Evolutionary conservation across 2,329 filamentous ascomycete species (phyloP), one percentile per base, ranked within the genome.

Genomic region (Colletotrichum eremochloae): DNA sequence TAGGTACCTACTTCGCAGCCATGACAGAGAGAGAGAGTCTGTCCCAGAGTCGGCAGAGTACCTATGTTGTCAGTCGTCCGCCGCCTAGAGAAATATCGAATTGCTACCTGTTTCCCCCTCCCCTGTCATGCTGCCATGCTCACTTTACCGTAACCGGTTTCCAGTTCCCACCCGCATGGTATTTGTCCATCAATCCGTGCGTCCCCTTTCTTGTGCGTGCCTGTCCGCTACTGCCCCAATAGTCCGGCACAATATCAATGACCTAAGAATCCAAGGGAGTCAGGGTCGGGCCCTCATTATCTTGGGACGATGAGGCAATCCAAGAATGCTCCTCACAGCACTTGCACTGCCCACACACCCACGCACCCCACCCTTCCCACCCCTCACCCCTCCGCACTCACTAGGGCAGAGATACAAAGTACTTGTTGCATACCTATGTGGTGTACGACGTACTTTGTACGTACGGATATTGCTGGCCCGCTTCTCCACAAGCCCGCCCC

Each of bases 281-380:
- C 68, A 58, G 44, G 68, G 65, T 63, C 65, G 66, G 66, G 61
- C 12, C 46, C 18, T 60, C 46, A 42, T 69, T 65, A 72, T 72
- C 69, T 72, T 69, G 29, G 52, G 68, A 71, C 64, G 64, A 71
- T 68, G 68, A 68, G 64, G 58, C 68, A 71, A 71, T 63, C 64
- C 68, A 57, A 68, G 42, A 67, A 61, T 42, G 55, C 44, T 57
- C 38, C 56, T 67, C 56, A 56, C 38, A 60, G 48, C n/a, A 18
- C 29, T 46, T 63, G 57, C 68, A 57, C 57, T 48, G 38, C 36
- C 64, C 58, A 55, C 57, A 40, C 56, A 14, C 55, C 52, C 36
- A 38, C 15, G 3, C 36, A 63, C 53, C 65, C 69, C 58, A 18
- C 8, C 44, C 46, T 38, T 31, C 55, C 46, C 18, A 7, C 15